Evolutionary conservation across 768 basidiomycete genomes (phyloP).

Genomic region (Boletus rufocinnamomeus): DNA sequence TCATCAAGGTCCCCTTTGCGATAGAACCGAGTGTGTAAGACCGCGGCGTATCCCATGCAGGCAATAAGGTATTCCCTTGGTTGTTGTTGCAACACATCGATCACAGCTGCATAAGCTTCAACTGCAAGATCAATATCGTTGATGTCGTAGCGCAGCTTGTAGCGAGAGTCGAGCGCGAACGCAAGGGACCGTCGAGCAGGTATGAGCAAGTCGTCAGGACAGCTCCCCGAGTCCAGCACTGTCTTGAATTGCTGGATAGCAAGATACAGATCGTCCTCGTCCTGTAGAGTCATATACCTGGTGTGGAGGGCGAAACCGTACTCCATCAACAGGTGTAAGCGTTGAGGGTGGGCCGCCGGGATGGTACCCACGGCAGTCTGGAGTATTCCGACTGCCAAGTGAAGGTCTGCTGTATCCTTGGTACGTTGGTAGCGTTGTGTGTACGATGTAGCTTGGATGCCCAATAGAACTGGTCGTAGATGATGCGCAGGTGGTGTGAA

Average conservation of each 20-base stretch:
- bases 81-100: slow-evolving; percentile 9
- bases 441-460: slow-evolving; percentile 7
- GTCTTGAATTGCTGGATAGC: slow-evolving; percentile 15
- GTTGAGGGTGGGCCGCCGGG: slow-evolving; percentile 15
- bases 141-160: slow-evolving; percentile 13
- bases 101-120: slow-evolving; percentile 9
- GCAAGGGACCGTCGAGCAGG: slow-evolving; percentile 10
- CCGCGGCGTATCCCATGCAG: slow-evolving; percentile 10
- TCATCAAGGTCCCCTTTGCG: slow-evolving; percentile 15
- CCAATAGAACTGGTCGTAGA: slow-evolving; percentile 5
- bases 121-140: slow-evolving; percentile 17
- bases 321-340: slow-evolving; percentile 10
- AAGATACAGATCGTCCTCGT: slow-evolving; percentile 23
- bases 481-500: slow-evolving; percentile 8
- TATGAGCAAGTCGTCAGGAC: slow-evolving; percentile 7
- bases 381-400: slow-evolving; percentile 10
- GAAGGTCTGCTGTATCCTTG: slow-evolving; percentile 17
- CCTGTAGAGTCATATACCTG: slow-evolving; percentile 13
- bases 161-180: slow-evolving; percentile 12
- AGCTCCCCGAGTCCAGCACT: slow-evolving; percentile 1
- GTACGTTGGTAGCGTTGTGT: slow-evolving; percentile 13
- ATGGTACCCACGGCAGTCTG: slow-evolving; percentile 8
- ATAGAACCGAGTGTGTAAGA: slow-evolving; percentile 6
- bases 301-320: slow-evolving; percentile 23
- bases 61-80: slow-evolving; percentile 3